Conservation (phyloP, 169 alveolate species). For the Theileria annulata region DNA sequence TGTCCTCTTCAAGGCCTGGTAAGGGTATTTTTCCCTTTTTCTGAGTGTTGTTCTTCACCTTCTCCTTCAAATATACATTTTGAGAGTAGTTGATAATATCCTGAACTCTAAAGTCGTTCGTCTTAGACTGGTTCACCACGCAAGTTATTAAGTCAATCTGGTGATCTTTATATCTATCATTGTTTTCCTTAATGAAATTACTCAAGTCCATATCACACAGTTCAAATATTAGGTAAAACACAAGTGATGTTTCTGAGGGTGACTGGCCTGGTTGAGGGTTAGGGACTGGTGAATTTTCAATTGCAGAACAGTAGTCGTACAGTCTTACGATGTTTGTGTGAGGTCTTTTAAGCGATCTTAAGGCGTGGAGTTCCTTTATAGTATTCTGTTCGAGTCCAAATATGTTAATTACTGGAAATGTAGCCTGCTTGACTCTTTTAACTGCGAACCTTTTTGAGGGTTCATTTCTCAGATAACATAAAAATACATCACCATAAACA, state of each 20-base stretch:
- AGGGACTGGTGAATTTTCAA: slow-evolving; percentile 29
- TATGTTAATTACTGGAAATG: slow-evolving; percentile 60
- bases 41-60: slow-evolving; percentile 9
- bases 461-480: slow-evolving; percentile 54
- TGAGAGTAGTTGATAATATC: slow-evolving; percentile 60
- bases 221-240: slow-evolving; percentile 62
- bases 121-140: slow-evolving; percentile 39
- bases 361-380: slow-evolving; percentile 68
- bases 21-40: slow-evolving; percentile 52
- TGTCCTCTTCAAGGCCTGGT: slow-evolving; percentile 72
- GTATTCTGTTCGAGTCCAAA: slow-evolving; percentile 69
- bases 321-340: slow-evolving; percentile 63
- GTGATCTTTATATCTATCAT: slow-evolving; percentile 44
- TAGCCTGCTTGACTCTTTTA: slow-evolving; percentile 64
- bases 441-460: slow-evolving; percentile 59
- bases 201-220: slow-evolving; percentile 69
- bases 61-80: slow-evolving; percentile 47
- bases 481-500: slow-evolving; percentile 77
- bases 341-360: slow-evolving; percentile 58
- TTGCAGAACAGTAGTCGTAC: slow-evolving; percentile 67
- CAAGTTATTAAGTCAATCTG: slow-evolving; percentile 40
- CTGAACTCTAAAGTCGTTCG: slow-evolving; percentile 43
- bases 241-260: slow-evolving; percentile 35
- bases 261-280: slow-evolving; percentile 6
- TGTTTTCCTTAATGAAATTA: slow-evolving; percentile 45